Evolutionary conservation across 805 yeast species (phyloP).

Genomic region (Metschnikowia peoriensis): DNA sequence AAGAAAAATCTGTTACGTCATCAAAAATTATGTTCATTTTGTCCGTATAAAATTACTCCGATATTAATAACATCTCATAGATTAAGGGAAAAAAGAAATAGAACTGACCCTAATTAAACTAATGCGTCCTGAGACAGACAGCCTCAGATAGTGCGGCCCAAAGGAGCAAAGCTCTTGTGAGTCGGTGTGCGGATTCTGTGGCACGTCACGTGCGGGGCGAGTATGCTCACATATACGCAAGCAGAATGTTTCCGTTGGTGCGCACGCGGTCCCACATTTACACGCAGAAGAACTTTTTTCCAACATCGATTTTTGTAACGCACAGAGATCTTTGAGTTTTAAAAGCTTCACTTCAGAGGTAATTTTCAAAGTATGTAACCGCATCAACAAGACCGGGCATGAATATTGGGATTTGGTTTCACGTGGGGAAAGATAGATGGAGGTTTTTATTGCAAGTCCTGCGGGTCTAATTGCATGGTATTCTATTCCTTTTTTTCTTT

Average conservation of each 20-base stretch:
- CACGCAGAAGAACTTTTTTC: slow-evolving; percentile 25
- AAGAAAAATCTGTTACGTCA: no score
- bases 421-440: no score
- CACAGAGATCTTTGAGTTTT: slow-evolving; percentile 1
- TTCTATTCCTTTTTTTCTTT: no score
- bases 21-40: no score
- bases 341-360: slow-evolving; percentile 11
- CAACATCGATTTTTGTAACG: slow-evolving; percentile 21
- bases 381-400: not conserved
- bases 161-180: not conserved
- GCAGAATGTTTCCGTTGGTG: not conserved
- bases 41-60: no score
- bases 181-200: not conserved
- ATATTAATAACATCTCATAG: no score
- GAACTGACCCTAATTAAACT: no score
- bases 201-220: not conserved
- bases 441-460: no score
- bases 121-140: no score
- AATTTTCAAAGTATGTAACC: slow-evolving; percentile 12
- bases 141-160: not conserved
- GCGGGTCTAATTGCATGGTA: no score
- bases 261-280: slow-evolving; percentile 18
- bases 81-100: no score
- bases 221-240: slow-evolving; percentile 18
- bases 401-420: no score